A percentile compares a stretch with the other conserved stretches of the same genome.
Conservation (phyloP, 2,329 filamentous ascomycete genomes). For the Pezicula neosporulosa region DNA sequence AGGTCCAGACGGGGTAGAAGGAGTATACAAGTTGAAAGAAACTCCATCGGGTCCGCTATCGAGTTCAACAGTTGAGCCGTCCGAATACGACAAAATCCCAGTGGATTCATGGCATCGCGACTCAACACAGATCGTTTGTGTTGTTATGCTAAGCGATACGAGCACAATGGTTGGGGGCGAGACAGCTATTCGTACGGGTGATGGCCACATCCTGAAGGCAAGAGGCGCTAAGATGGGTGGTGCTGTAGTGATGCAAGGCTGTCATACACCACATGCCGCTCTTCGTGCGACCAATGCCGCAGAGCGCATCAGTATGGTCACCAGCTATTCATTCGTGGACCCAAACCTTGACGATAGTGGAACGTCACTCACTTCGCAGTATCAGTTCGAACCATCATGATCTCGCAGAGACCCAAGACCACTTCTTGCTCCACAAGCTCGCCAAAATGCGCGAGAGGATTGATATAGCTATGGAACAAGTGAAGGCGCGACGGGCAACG, state of each 20-base stretch:
- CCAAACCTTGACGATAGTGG: conserved; percentile 2
- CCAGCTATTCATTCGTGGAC: conserved; percentile 23
- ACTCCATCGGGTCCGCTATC: conserved; percentile 5
- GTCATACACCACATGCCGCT: conserved; percentile 36
- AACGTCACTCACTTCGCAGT: not conserved
- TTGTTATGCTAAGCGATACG: conserved; percentile 41
- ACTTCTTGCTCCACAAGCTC: conserved; percentile 3
- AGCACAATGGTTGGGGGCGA: conserved; percentile 43
- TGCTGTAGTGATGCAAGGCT: conserved; percentile 35
- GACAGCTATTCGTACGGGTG: conserved; percentile 52
- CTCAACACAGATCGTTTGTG: conserved; percentile 41
- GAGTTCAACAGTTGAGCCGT: not conserved
- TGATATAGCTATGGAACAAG: conserved; percentile 1
- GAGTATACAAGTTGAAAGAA: conserved; percentile 8
- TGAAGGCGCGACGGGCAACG: not conserved
- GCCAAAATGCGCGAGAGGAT: conserved; percentile 7
- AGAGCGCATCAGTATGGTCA: conserved; percentile 38
- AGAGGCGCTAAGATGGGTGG: conserved; percentile 21
- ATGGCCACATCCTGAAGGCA: conserved; percentile 32
- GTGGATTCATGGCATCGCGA: conserved; percentile 40
- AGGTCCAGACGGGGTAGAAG: conserved; percentile 5
- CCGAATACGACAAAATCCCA: conserved; percentile 3
- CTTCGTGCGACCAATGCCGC: conserved; percentile 27
- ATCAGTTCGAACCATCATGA: not conserved
- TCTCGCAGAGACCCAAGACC: not conserved